These are phyloP conservation scores for Apiospora malaysiana DNA, from an alignment of 2,329 filamentous ascomycete genomes.

Conservation along the genomic window DNA sequence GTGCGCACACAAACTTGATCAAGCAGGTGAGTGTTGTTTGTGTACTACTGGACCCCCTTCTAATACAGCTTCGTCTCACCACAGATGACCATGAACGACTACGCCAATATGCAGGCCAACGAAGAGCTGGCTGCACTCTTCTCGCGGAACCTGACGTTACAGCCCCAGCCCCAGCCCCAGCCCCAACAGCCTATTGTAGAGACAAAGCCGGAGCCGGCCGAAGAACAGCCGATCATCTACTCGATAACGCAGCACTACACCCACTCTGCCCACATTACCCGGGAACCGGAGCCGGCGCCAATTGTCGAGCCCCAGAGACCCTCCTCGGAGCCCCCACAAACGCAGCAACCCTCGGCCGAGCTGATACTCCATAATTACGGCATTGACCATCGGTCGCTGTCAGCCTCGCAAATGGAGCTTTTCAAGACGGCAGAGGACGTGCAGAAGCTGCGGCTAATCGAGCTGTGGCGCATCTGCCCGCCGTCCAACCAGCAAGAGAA, in stretches of 20 bases:
- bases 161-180: slow-evolving; percentile 45
- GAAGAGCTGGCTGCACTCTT: slow-evolving; percentile 86
- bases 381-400: slow-evolving; percentile 73
- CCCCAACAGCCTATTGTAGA: slow-evolving; percentile 37
- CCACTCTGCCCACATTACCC: slow-evolving; percentile 72
- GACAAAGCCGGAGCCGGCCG: slow-evolving; percentile 38
- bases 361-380: slow-evolving; percentile 68
- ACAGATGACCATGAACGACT: slow-evolving; percentile 19
- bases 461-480: slow-evolving; percentile 85
- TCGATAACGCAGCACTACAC: slow-evolving; percentile 83
- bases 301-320: slow-evolving; percentile 47
- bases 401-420: slow-evolving; percentile 76
- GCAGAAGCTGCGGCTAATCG: slow-evolving; percentile 76
- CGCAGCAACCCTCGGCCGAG: slow-evolving; percentile 57
- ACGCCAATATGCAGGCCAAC: slow-evolving; percentile 65
- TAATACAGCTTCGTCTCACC: background rate
- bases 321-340: slow-evolving; percentile 57
- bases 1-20: slow-evolving; percentile 1
- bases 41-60: background rate
- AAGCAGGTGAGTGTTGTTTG: slow-evolving; percentile 12
- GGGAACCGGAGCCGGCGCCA: slow-evolving; percentile 40
- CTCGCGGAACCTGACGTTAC: slow-evolving; percentile 74
- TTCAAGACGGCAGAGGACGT: slow-evolving; percentile 76
- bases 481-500: slow-evolving; percentile 64
- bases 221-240: slow-evolving; percentile 65